Conservation (phyloP, 148 eudicot species). For the Arbutus unedo region DNA sequence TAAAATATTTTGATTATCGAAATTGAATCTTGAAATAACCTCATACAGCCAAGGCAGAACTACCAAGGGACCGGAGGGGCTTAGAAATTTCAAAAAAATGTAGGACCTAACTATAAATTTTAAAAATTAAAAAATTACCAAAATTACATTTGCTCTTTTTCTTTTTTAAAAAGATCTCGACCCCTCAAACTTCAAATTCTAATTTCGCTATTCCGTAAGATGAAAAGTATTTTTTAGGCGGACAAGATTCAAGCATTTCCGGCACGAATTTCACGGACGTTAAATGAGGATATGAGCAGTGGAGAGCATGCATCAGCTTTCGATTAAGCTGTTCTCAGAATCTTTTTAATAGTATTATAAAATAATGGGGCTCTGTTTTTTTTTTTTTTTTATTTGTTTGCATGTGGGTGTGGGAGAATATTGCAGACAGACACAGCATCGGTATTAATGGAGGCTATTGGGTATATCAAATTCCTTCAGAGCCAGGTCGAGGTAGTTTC, state of each 20-base stretch:
- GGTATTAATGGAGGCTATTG: constrained; percentile 87
- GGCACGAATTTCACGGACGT: constrained; percentile 3
- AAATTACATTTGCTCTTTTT: no score
- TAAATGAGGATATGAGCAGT: not conserved
- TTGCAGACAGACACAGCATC: constrained; percentile 94
- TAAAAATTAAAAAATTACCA: no score
- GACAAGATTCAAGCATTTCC: not conserved
- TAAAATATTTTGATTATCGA: no score
- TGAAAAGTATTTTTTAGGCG: no score
- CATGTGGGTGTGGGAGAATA: constrained; percentile 30
- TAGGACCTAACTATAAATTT: no score
- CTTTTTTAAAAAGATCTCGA: no score
- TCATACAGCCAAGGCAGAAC: no score
- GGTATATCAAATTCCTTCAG: constrained; percentile 91
- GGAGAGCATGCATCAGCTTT: not conserved
- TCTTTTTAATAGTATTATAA: not conserved
- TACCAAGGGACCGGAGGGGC: no score
- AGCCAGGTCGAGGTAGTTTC: constrained; percentile 77
- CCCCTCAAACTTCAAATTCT: no score
- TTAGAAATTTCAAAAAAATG: no score
- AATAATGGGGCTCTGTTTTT: not conserved
- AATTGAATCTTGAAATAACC: no score
- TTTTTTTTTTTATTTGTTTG: not conserved
- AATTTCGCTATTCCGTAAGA: no score
- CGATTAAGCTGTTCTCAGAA: not conserved